phyloP scores from a whole-genome alignment of 108 stramenopile genomes.

The Pseudonitzschia delicatissima region DNA sequence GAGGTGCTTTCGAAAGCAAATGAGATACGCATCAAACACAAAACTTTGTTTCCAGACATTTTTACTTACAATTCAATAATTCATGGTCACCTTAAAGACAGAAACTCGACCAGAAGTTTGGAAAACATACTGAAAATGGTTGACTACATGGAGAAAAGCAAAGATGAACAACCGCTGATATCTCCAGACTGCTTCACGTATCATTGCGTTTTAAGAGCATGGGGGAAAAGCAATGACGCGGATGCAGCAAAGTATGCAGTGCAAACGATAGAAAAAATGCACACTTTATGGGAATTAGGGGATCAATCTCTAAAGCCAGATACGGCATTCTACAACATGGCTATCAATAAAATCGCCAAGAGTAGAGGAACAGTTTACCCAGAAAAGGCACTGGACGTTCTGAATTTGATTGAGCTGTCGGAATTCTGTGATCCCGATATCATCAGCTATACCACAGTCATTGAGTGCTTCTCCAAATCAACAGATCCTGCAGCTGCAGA shows the following conservation, averaged over 20 bases:
- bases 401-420: slow-evolving; percentile 30
- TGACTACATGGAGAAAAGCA: slow-evolving; percentile 39
- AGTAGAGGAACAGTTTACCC: slow-evolving; percentile 10
- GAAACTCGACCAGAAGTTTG: slow-evolving; percentile 10
- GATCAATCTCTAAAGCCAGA: slow-evolving; percentile 21
- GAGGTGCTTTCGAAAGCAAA: slow-evolving; percentile 25
- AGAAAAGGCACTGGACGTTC: slow-evolving; percentile 17
- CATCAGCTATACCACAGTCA: slow-evolving; percentile 43
- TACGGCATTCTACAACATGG: slow-evolving; percentile 38
- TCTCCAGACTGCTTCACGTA: slow-evolving; percentile 43
- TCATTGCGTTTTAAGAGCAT: slow-evolving; percentile 37
- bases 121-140: slow-evolving; percentile 25
- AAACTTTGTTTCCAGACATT: slow-evolving; percentile 37
- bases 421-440: slow-evolving; percentile 36
- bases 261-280: slow-evolving; percentile 29
- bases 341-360: slow-evolving; percentile 49
- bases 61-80: slow-evolving; percentile 63
- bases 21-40: slow-evolving; percentile 15
- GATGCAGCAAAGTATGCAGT: slow-evolving; percentile 24
- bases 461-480: slow-evolving; percentile 43
- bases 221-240: slow-evolving; percentile 22
- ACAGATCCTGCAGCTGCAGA: slow-evolving; percentile 28
- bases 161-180: slow-evolving; percentile 25
- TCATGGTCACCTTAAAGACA: slow-evolving; percentile 35
- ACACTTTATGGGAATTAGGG: slow-evolving; percentile 18